Percentiles rank a stretch among this genome's conserved stretches.
phyloP scores from a whole-genome alignment of 2,329 filamentous ascomycete species.

The Talaromyces sp. region DNA sequence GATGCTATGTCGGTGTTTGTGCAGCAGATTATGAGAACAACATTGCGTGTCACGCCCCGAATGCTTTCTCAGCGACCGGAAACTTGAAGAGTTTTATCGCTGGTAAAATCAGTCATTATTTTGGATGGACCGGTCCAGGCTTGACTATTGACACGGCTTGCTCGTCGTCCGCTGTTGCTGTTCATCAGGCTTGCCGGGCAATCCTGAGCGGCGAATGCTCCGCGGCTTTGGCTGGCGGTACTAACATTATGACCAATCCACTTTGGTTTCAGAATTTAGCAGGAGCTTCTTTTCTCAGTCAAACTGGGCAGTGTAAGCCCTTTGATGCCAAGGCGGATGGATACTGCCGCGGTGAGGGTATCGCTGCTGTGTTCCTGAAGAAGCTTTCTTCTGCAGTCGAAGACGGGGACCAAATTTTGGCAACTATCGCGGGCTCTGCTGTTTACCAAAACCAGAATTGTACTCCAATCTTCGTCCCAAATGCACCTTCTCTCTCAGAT shows the following conservation, averaged over 20 bases:
- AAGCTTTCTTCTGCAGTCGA: constrained; percentile 42
- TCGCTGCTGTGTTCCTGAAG: constrained; percentile 51
- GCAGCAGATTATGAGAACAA: constrained; percentile 29
- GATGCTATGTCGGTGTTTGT: constrained; percentile 28
- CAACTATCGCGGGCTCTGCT: constrained; percentile 29
- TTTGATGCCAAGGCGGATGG: constrained; percentile 47
- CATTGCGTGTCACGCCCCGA: constrained; percentile 26
- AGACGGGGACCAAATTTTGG: constrained; percentile 42
- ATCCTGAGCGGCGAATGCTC: constrained; percentile 28
- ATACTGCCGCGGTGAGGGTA: constrained; percentile 51
- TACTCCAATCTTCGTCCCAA: constrained; percentile 29
- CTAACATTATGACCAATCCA: constrained; percentile 25
- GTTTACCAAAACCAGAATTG: constrained; percentile 32
- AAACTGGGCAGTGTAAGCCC: constrained; percentile 51
- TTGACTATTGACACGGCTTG: constrained; percentile 49
- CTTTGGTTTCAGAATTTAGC: constrained; percentile 31
- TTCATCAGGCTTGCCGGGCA: constrained; percentile 34
- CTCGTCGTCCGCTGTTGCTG: constrained; percentile 37
- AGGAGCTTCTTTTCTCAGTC: constrained; percentile 49
- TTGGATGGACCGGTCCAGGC: constrained; percentile 38
- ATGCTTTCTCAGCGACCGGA: constrained; percentile 31
- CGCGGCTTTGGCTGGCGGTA: constrained; percentile 24
- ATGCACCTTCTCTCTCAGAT: constrained; percentile 30
- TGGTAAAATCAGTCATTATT: constrained; percentile 42
- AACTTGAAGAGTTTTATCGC: constrained; percentile 37